Evolutionary conservation across 495 filamentous ascomycete genomes (phyloP), one percentile per base, ranked within the genome.

Genomic region (Jackrogersella multiformis): DNA sequence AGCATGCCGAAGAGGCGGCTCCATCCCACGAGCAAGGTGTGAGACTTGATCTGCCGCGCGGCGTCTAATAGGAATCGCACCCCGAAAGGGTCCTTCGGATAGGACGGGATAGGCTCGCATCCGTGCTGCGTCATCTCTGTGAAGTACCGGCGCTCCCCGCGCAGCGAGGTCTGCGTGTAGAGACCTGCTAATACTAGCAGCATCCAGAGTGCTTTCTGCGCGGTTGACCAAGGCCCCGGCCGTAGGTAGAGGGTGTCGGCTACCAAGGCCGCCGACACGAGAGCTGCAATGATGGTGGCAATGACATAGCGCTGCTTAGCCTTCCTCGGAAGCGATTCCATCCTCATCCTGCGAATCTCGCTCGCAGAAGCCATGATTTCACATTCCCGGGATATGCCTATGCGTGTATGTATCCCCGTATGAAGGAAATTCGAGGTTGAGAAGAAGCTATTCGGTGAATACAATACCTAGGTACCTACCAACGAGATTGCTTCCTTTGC

Each of bases 71-170:
- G 72, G 15, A 71, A 56, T 61, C 84, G 80, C 0, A 82, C 15
- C 1, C 82, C 83, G 2, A 83, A 57, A 35, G 80, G 56, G 15
- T 76, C 74, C 55, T 78, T 74, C 2, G 80, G 80, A 62, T 72
- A 78, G 2, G 49, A 20, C 0, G 76, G 61, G 0, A 61, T 60
- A 0, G 65, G 65, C 54, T 63, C 51, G 45, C 76, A 78, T 0
- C 76, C 76, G 18, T 41, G 46, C 36, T 20, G 49, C 0, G 13
- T 20, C 49, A 69, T 69, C 12, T 48, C 24, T 9, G 41, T 38
- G 15, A 68, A 62, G 41, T 72, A 66, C 21, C 32, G 49, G 38
- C 70, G 45, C 2, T 53, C 45, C 9, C 42, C 28, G 9, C 68
- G 61, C 15, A 75, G 64, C n/a, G 39, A 54, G 2, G 28, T 39